A percentile compares a stretch with the other conserved stretches of the same genome.
phyloP scores from a whole-genome alignment of 2,329 filamentous ascomycete genomes.

The Clarireedia paspali region DNA sequence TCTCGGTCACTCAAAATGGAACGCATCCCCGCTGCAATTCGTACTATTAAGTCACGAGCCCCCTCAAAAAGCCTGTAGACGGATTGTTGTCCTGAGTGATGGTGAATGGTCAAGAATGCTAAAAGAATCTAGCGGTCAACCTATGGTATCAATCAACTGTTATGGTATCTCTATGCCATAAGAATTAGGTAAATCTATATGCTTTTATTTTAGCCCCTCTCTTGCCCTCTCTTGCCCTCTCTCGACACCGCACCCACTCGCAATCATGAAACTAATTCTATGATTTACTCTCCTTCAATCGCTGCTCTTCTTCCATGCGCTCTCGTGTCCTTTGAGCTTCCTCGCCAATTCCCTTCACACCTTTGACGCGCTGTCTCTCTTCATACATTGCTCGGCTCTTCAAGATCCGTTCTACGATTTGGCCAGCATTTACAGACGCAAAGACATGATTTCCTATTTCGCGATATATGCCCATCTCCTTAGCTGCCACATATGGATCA shows the following conservation, averaged over 20 bases:
- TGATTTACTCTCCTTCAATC: conserved; percentile 17
- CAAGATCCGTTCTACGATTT: conserved; percentile 87
- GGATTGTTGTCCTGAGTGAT: background rate
- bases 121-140: background rate
- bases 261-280: background rate
- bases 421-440: conserved; percentile 79
- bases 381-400: conserved; percentile 82
- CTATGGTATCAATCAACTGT: background rate
- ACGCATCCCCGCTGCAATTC: background rate
- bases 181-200: background rate
- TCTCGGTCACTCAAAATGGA: background rate
- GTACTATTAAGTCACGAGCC: conserved; percentile 1
- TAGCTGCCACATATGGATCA: conserved; percentile 74
- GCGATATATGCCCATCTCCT: conserved; percentile 74
- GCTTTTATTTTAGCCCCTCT: background rate
- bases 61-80: background rate
- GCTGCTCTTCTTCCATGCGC: conserved; percentile 42
- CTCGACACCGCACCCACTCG: background rate
- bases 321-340: conserved; percentile 55
- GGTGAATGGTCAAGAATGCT: background rate
- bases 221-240: background rate
- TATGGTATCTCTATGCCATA: background rate
- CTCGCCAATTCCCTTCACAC: conserved; percentile 75
- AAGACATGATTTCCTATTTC: conserved; percentile 74
- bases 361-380: conserved; percentile 83